Evolutionary conservation across 2,329 filamentous ascomycete species (phyloP).

Genomic region (Colletotrichum costaricense): DNA sequence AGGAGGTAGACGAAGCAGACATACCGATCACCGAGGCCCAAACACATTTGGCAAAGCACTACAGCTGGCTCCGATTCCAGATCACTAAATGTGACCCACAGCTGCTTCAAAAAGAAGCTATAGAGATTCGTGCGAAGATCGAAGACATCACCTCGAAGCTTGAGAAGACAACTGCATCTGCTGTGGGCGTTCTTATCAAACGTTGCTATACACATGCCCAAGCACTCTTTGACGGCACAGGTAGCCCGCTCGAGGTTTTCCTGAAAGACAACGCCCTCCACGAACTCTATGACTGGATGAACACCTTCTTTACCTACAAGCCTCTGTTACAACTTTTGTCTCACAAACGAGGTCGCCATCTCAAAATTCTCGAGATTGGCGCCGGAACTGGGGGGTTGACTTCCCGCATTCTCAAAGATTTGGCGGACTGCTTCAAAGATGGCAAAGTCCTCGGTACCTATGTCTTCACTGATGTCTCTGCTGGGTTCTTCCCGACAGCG

Average conservation of each 20-base stretch:
- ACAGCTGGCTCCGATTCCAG: background rate
- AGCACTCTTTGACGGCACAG: background rate
- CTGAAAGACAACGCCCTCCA: slow-evolving; percentile 14
- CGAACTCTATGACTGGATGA: slow-evolving; percentile 30
- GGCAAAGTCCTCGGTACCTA: slow-evolving; percentile 35
- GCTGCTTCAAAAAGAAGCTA: fast-evolving
- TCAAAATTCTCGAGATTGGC: slow-evolving; percentile 46
- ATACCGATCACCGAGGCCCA: background rate
- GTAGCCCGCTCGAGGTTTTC: slow-evolving; percentile 8
- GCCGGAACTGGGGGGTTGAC: slow-evolving; percentile 27
- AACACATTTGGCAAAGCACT: background rate
- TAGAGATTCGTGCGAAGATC: background rate
- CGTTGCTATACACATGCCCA: slow-evolving; percentile 18
- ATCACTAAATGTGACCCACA: background rate
- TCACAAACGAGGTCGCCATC: slow-evolving; percentile 34
- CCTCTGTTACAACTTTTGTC: background rate
- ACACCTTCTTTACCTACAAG: slow-evolving; percentile 16
- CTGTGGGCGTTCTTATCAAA: slow-evolving; percentile 4
- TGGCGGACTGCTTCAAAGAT: slow-evolving; percentile 26
- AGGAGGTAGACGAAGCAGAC: background rate
- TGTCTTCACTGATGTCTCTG: slow-evolving; percentile 41
- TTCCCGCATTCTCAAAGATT: slow-evolving; percentile 2
- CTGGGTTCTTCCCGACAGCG: slow-evolving; percentile 38
- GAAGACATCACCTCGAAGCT: background rate
- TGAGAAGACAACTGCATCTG: background rate